Base-by-base conservation (phyloP, 352 stramenopile genomes). In the Pythium scleroteichum region DNA sequence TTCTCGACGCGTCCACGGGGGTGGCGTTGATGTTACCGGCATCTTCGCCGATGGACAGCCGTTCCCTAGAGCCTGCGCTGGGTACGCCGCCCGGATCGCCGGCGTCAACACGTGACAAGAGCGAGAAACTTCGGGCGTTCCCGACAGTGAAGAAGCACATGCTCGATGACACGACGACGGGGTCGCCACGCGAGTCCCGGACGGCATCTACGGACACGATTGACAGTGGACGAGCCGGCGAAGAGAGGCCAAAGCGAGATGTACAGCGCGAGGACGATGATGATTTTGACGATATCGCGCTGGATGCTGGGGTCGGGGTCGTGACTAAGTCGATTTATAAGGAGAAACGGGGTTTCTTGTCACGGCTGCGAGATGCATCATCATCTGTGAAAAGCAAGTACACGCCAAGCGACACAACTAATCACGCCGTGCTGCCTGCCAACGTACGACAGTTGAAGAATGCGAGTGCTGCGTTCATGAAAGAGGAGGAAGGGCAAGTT, bases 261-360 rank as follows among this genome's bases (percentile, higher is more conserved):
- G 10, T 13, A 22, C 33, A 16, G 24, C n/a, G 8, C n/a, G 53
- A 42, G 13, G 55, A 62, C 0, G 59, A 69, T 9, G 69, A 78
- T 17, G 57, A 66, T 20, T 79, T 78, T 49, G 50, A 71, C 17
- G 70, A 62, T 12, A 59, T 84, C 47, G 44, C 22, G 41, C 57
- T 63, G 8, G 64, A 69, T 12, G 48, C 24, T 1, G 67, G 71
- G 19, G 75, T 75, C 33, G 57, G 70, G 16, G 41, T 90, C 24
- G 79, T 90, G 17, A 82, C 76, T 47, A 90, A 90, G 51, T 88
- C 81, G 48, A 79, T 88, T 19, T 88, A 81, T 72, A 88, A 85
- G 40, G 66, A 81, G 19, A 75, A 74, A 9, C 71, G 72, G 2
- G 54, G 55, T 6, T 69, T 78, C n/a, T 46, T 80, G 4, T 56